Evolutionary conservation across 164 flowering plant species (phyloP).

Genomic region (Liriodendron chinense): DNA sequence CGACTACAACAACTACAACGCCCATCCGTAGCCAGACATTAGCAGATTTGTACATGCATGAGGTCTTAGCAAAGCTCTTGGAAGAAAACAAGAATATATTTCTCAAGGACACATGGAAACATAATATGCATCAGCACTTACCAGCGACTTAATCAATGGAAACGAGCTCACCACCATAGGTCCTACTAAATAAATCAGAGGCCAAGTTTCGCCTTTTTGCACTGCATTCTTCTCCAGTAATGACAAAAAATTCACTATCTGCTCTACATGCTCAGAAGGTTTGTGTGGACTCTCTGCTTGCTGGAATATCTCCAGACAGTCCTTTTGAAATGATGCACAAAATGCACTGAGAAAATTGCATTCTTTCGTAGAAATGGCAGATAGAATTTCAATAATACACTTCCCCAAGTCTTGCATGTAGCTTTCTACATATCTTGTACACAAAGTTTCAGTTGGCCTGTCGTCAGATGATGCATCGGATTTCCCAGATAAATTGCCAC

Average conservation of each 20-base stretch:
- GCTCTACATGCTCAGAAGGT: slow-evolving; percentile 30
- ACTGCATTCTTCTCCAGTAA: slow-evolving; percentile 50
- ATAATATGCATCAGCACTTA: slow-evolving; percentile 34
- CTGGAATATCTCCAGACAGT: slow-evolving; percentile 45
- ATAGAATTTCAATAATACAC: slow-evolving; percentile 66
- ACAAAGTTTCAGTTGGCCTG: slow-evolving; percentile 22
- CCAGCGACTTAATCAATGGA: slow-evolving; percentile 57
- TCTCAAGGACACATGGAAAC: background rate
- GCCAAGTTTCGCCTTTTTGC: slow-evolving; percentile 76
- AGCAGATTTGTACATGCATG: no score
- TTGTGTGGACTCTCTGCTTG: slow-evolving; percentile 27
- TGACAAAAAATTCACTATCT: slow-evolving; percentile 45
- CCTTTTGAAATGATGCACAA: slow-evolving; percentile 49
- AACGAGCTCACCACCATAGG: slow-evolving; percentile 63
- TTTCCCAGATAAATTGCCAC: slow-evolving; percentile 15
- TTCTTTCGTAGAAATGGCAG: slow-evolving; percentile 39
- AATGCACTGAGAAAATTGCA: slow-evolving; percentile 46
- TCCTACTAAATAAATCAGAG: slow-evolving; percentile 55
- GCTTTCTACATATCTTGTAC: slow-evolving; percentile 32
- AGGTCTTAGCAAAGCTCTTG: no score
- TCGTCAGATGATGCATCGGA: slow-evolving; percentile 18
- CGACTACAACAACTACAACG: no score
- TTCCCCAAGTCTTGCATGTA: slow-evolving; percentile 58
- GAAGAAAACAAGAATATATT: background rate
- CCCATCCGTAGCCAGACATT: no score